Base-by-base conservation (phyloP, 2,329 filamentous ascomycete genomes). In the Arthroderma sp. region DNA sequence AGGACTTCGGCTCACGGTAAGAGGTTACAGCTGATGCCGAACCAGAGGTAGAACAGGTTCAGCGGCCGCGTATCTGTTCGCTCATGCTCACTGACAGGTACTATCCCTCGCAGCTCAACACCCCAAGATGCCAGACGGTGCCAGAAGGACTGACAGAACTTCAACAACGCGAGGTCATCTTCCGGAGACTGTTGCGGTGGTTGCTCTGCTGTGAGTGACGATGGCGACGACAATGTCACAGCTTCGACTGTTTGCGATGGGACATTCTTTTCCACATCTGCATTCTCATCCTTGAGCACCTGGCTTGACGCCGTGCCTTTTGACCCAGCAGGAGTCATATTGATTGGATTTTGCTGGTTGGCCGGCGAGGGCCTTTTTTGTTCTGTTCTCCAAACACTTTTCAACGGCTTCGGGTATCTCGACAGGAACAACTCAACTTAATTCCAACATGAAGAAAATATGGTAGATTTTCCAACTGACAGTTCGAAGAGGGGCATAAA, bases 1-100 rank as follows among this genome's bases (percentile, higher is more conserved):
- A 47, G 9, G 22, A 29, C 10, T 22, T 5, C 5, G 8, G 66
- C 73, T 59, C 55, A 78, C 75, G 76, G 75, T 30, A 80, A 55
- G 5, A 77, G 64, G 53, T 73, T 77, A 37, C 74, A 63, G 45
- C 75, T 68, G 47, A 75, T 69, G 15, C 72, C 75, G 54, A 78
- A 76, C 66, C 77, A 77, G 36, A 51, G 37, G 32, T 49, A 45
- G 53, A 80, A 79, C 38, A 80, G 64, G 48, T 75, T 73, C 57
- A 66, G 66, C 50, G 73, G 73, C 32, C 67, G 63, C 6, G 64
- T 75, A 49, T 73, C 67, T 1, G 68, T 77, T 36, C 76, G 65
- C 48, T 74, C 62, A 44, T 75, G 69, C 22, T 69, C 49, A 1
- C 74, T 71, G 22, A 80, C 72, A 1, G 77, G 77, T 46, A 66